Evolutionary conservation across 2,329 filamentous ascomycete genomes (phyloP).

Genomic region (Lasiodiplodia hormozganensis): DNA sequence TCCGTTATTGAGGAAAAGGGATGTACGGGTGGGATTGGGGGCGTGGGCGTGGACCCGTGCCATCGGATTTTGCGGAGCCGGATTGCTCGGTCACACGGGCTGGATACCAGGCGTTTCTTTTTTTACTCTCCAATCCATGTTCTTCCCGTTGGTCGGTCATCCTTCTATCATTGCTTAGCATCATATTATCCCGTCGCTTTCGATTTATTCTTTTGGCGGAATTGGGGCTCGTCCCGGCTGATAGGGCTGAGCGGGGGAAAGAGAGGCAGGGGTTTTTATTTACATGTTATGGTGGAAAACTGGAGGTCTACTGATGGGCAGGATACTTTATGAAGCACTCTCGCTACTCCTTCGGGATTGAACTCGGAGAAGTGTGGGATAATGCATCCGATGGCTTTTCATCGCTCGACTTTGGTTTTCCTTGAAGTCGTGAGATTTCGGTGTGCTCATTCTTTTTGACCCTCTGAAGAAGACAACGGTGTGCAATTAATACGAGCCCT

Average conservation of each 20-base stretch:
- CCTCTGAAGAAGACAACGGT: background rate
- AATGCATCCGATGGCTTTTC: background rate
- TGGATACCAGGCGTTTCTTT: constrained; percentile 16
- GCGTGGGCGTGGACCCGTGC: background rate
- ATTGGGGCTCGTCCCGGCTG: background rate
- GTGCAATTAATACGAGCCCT: background rate
- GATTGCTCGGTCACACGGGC: background rate
- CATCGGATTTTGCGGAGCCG: background rate
- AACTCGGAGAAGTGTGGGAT: background rate
- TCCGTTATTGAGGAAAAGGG: background rate
- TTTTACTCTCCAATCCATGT: background rate
- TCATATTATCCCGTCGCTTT: background rate
- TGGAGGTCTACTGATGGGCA: background rate
- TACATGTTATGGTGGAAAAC: background rate
- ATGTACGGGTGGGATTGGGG: background rate
- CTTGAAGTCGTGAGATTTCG: too few species aligned
- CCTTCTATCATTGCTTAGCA: background rate
- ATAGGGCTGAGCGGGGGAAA: background rate
- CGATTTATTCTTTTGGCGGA: background rate
- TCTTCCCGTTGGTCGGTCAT: background rate
- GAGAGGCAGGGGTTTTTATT: background rate
- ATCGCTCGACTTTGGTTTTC: background rate
- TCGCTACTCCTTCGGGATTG: background rate
- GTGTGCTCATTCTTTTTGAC: background rate
- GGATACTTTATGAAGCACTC: background rate